Conservation (phyloP, 805 yeast genomes). For the Tetrapisispora phaffii region DNA sequence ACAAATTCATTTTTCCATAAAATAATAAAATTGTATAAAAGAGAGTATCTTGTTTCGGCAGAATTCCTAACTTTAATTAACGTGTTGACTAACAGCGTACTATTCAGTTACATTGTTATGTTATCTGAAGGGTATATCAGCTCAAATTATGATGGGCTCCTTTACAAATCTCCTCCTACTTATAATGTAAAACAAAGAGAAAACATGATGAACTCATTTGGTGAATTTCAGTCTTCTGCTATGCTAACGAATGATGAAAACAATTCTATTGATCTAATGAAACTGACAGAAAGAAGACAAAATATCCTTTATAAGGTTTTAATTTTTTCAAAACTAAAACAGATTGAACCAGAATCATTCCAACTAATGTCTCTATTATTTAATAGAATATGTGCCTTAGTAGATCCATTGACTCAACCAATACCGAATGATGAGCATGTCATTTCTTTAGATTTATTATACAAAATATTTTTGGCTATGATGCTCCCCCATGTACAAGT, state of each 20-base stretch:
- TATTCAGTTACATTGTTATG: background rate
- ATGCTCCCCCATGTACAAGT: conserved; percentile 18
- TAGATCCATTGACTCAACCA: conserved; percentile 66
- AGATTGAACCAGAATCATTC: conserved; percentile 6
- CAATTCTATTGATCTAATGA: conserved; percentile 14
- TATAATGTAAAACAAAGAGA: background rate
- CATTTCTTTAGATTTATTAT: conserved; percentile 46
- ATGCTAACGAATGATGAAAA: background rate
- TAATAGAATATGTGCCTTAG: conserved; percentile 30
- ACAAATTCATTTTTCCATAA: conserved; percentile 5
- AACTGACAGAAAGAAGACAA: conserved; percentile 20
- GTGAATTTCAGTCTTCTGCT: background rate
- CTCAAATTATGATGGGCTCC: background rate
- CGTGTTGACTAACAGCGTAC: background rate
- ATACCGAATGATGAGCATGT: conserved; percentile 44
- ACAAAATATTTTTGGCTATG: conserved; percentile 42
- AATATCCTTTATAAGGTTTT: conserved; percentile 15
- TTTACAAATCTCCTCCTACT: background rate
- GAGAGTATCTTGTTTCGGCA: conserved; percentile 5
- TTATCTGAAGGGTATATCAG: background rate
- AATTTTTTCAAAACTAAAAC: conserved; percentile 2
- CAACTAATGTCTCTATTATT: conserved; percentile 20
- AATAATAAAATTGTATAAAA: conserved; percentile 8
- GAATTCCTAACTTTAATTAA: background rate
- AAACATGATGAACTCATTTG: background rate